Evolutionary conservation across 2,329 filamentous ascomycete species (phyloP), one percentile per base, ranked within the genome.

Genomic region (Didymella segeticola): DNA sequence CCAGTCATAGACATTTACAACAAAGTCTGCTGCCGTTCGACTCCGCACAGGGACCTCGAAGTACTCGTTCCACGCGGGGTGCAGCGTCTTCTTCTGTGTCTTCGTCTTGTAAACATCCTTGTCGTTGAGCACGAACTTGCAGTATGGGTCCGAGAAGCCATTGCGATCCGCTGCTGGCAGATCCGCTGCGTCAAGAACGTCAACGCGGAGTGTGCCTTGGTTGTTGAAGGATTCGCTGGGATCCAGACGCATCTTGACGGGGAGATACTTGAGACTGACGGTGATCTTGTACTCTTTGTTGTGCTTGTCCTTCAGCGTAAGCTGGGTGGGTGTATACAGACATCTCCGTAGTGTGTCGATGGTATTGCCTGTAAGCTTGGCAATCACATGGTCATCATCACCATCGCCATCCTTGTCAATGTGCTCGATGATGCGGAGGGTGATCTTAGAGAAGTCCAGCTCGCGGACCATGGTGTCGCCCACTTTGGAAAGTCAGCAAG

Each of bases 141-240:
- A 96, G 80, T 93, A 99, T 4, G 95, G 95, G 70, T 99, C 95
- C 67, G 92, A 97, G 83, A 89, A 98, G 64, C 95, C 95, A 71
- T 99, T 99, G 27, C 92, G 88, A 70, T 99, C 95, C 23, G 93
- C 93, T 1, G 95, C 88, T 7, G 95, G 95, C n/a, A 99, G 84
- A 55, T 96, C 88, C 8, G 85, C 79, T 15, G 88, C 95, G 73
- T 96, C 92, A 30, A 98, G 79, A 15, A 99, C 84, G 67, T 98
- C 92, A n/a, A 99, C 91, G 17, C 93, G 90, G 19, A 99, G 86
- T 53, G 87, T 93, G 55, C 95, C 95, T 86, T 96, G 96, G 77
- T 99, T 99, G 84, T 97, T 98, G 82, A 99, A 96, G 69, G 92
- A 97, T 77, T 99, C 95, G 67, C 88, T 91, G 0, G 95, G 90